Conservation (phyloP, 176 grass and related monocot genomes). For the Metroxylon sagu region DNA sequence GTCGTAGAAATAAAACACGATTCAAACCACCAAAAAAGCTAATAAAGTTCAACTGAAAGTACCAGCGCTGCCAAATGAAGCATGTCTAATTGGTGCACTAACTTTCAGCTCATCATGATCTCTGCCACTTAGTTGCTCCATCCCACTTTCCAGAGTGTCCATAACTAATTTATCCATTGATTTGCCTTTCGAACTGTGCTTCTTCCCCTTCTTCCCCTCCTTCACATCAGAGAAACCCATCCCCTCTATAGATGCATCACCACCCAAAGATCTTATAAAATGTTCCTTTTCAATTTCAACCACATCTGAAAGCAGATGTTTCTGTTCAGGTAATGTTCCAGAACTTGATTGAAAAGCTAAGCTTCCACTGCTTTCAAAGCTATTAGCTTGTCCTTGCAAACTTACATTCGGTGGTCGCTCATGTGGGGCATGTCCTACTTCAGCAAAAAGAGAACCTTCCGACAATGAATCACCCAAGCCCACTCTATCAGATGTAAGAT, state of each 20-base stretch:
- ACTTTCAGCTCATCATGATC: neutral
- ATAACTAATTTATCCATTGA: neutral
- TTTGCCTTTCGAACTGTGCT: conserved; percentile 26
- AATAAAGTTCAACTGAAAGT: neutral
- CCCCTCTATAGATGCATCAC: conserved; percentile 24
- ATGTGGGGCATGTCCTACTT: conserved; percentile 30
- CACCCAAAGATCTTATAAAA: conserved; percentile 33
- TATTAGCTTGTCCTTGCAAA: conserved; percentile 29
- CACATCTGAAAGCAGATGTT: conserved; percentile 38
- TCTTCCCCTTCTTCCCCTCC: conserved; percentile 39
- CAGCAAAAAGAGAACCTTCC: conserved; percentile 47
- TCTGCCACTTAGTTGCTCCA: neutral
- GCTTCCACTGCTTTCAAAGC: conserved; percentile 49
- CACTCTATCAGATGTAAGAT: conserved; percentile 31
- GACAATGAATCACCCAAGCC: conserved; percentile 40
- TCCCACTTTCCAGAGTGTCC: neutral
- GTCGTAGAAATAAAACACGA: too few relatives aligned
- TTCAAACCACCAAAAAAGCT: neutral
- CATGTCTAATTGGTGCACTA: neutral
- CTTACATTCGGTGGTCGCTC: conserved; percentile 34
- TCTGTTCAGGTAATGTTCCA: conserved; percentile 54
- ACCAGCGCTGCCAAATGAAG: neutral
- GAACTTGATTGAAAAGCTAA: conserved; percentile 43
- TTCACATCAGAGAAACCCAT: conserved; percentile 27
- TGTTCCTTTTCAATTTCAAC: conserved; percentile 58